phyloP scores from a whole-genome alignment of 2,329 filamentous ascomycete species.

The Canariomyces notabilis region DNA sequence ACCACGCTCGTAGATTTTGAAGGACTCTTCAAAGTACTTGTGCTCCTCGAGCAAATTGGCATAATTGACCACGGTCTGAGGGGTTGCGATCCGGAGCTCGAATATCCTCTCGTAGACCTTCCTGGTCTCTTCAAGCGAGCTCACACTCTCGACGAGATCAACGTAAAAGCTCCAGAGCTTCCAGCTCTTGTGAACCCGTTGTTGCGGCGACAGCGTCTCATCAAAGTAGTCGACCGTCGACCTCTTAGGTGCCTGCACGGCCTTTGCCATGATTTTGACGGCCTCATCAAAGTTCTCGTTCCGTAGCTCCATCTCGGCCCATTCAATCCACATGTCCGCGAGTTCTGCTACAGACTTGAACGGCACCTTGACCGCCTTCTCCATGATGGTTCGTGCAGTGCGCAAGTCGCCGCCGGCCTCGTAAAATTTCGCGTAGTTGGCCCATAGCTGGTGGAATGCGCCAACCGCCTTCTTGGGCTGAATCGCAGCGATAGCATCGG shows the following conservation, averaged over 20 bases:
- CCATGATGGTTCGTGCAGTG: conserved; percentile 87
- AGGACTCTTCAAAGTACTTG: conserved; percentile 93
- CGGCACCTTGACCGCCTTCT: conserved; percentile 95
- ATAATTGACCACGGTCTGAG: conserved; percentile 97
- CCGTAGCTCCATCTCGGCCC: conserved; percentile 96
- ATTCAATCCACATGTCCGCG: conserved; percentile 98
- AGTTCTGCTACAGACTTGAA: conserved; percentile 97
- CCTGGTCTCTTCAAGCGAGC: conserved; percentile 83
- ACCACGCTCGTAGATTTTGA: conserved; percentile 95
- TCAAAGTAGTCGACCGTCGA: conserved; percentile 99
- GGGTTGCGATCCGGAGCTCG: conserved; percentile 93
- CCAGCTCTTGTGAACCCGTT: conserved; percentile 98
- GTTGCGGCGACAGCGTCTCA: conserved; percentile 86
- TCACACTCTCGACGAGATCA: conserved; percentile 91
- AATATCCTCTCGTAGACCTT: conserved; percentile 97
- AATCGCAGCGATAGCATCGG: conserved; percentile 86
- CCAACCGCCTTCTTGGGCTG: conserved; percentile 92
- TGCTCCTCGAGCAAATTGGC: conserved; percentile 92
- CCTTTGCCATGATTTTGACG: conserved; percentile 93
- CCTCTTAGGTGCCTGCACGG: conserved; percentile 90
- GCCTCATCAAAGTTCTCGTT: conserved; percentile 95
- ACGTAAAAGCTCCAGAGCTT: conserved; percentile 99
- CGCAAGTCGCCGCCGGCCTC: conserved; percentile 78
- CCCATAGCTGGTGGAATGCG: conserved; percentile 90
- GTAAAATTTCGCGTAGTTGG: conserved; percentile 96